phyloP scores from a whole-genome alignment of 495 filamentous ascomycete genomes.

The Barbatosphaeria neglecta region DNA sequence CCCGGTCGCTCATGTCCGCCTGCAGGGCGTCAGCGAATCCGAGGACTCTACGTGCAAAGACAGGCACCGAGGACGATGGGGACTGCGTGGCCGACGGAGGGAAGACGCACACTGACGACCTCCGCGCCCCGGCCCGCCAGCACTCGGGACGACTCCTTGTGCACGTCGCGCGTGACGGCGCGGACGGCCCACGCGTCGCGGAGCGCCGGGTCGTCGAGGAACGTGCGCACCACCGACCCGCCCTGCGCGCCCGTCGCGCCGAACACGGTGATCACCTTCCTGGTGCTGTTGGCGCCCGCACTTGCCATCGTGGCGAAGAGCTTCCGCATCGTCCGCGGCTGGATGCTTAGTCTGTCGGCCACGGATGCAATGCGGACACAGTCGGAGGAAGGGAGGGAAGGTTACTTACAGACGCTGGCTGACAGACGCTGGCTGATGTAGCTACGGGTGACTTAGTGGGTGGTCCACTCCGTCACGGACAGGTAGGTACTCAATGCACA shows the following conservation, averaged over 20 bases:
- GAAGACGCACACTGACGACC: conserved; percentile 20
- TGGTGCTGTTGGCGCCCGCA: no score
- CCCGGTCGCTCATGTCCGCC: conserved; percentile 28
- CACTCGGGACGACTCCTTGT: conserved; percentile 28
- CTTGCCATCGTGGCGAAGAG: neutral
- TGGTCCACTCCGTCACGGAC: no score
- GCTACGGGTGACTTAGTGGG: no score
- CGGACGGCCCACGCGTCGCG: conserved; percentile 18
- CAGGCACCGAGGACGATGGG: conserved; percentile 1
- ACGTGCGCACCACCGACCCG: conserved; percentile 40
- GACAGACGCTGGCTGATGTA: no score
- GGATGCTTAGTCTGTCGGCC: no score
- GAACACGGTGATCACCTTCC: conserved; percentile 43
- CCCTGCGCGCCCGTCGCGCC: conserved; percentile 55
- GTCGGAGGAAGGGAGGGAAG: no score
- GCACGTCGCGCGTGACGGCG: conserved; percentile 46
- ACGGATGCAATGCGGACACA: no score
- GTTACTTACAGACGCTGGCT: no score
- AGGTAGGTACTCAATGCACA: no score
- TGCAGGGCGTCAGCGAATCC: conserved; percentile 18
- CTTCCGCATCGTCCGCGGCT: neutral
- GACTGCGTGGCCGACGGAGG: no score
- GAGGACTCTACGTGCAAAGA: no score
- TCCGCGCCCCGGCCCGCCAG: conserved; percentile 32
- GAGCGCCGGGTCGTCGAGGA: conserved; percentile 36